A percentile compares a stretch with the other conserved stretches of the same genome.
These are phyloP conservation scores for Didymella pinodella DNA, from an alignment of 2,329 filamentous ascomycete genomes.

Conservation along the genomic window DNA sequence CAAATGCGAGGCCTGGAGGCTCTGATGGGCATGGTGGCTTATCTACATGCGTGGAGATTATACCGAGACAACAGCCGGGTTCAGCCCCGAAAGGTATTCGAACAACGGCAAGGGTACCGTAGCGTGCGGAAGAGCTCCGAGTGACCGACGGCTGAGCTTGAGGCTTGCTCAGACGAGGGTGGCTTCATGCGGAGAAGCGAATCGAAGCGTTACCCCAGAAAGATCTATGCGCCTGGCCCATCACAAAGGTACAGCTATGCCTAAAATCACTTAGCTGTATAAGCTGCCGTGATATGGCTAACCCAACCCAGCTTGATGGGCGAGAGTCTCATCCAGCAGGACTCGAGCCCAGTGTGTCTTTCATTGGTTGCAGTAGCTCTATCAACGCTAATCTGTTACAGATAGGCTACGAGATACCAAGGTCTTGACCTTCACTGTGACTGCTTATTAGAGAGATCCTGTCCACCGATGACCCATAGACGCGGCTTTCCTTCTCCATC, in stretches of 20 bases:
- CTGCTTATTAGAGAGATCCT: background rate
- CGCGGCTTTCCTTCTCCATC: background rate
- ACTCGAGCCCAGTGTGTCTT: background rate
- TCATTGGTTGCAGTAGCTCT: background rate
- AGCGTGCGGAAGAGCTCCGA: constrained; percentile 6
- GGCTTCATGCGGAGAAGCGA: constrained; percentile 12
- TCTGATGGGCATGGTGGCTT: background rate
- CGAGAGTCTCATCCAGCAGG: background rate
- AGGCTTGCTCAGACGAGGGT: constrained; percentile 1
- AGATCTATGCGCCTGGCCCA: background rate
- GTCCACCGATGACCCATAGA: background rate
- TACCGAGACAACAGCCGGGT: background rate
- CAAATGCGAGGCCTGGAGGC: background rate
- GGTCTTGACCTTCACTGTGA: background rate
- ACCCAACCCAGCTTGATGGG: background rate
- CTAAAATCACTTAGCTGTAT: background rate
- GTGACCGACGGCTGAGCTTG: constrained; percentile 2
- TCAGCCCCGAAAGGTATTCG: constrained; percentile 53
- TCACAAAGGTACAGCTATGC: background rate
- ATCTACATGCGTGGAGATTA: background rate
- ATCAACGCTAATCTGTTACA: background rate
- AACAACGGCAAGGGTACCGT: constrained; percentile 10
- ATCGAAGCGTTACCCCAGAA: constrained; percentile 13
- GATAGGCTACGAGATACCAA: background rate
- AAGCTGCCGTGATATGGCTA: background rate